A percentile compares a stretch with the other conserved stretches of the same genome.
Evolutionary conservation across 805 yeast species (phyloP).

Genomic region (Millerozyma miso): DNA sequence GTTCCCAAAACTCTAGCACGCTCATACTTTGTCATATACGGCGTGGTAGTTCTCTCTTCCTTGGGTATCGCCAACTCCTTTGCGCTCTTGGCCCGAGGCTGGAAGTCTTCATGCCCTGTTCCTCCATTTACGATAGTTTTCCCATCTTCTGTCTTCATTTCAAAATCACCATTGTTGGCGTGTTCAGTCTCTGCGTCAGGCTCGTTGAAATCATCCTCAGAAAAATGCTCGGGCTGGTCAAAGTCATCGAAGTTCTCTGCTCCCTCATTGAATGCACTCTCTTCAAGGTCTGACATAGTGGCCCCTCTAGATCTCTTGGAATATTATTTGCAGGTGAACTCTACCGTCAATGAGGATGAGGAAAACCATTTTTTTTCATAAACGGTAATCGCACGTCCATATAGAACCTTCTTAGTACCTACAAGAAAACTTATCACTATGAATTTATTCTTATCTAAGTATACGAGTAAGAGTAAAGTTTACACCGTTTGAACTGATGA

Average conservation of each 20-base stretch:
- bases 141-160: constrained; percentile 62
- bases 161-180: constrained; percentile 31
- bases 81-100: constrained; percentile 54
- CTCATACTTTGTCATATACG: constrained; percentile 98
- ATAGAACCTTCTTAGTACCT: background rate
- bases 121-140: constrained; percentile 71
- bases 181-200: constrained; percentile 25
- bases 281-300: constrained; percentile 42
- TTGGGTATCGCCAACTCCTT: constrained; percentile 84
- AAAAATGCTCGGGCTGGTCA: constrained; percentile 75
- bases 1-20: constrained; percentile 97
- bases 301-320: background rate
- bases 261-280: constrained; percentile 59
- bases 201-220: constrained; percentile 60
- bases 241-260: constrained; percentile 72
- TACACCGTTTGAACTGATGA: background rate
- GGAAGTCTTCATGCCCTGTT: constrained; percentile 51
- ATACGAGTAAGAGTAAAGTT: background rate
- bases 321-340: background rate
- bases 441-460: background rate
- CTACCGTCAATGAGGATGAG: background rate
- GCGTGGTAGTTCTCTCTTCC: constrained; percentile 89
- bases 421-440: background rate
- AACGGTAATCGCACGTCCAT: background rate
- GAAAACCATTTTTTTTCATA: background rate